A percentile compares a stretch with the other conserved stretches of the same genome.
phyloP scores from a whole-genome alignment of 768 basidiomycete genomes.

The Phylloporus scabripes region DNA sequence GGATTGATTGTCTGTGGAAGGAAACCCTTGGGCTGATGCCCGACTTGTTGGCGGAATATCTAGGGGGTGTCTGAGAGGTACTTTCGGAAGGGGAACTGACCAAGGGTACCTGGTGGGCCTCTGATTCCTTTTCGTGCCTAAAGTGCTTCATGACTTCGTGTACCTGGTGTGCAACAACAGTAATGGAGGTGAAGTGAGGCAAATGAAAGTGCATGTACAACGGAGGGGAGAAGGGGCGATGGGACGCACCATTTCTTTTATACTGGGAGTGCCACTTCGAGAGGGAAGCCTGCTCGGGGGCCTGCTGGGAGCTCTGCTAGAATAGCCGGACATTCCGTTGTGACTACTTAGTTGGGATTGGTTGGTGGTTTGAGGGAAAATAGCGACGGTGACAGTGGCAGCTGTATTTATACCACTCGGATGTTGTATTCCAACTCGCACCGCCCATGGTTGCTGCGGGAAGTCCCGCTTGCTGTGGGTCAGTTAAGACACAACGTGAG shows the following conservation, averaged over 20 bases:
- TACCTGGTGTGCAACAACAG: conserved; percentile 48
- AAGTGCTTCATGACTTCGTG: conserved; percentile 60
- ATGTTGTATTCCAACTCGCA: not conserved
- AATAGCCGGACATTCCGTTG: conserved; percentile 20
- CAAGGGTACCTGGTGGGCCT: conserved; percentile 69
- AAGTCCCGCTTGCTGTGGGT: not conserved
- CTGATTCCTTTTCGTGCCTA: conserved; percentile 77
- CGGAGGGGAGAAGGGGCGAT: not conserved
- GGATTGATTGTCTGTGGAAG: conserved; percentile 69
- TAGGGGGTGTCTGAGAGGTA: conserved; percentile 25
- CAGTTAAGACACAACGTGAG: too few relatives aligned
- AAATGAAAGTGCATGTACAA: conserved; percentile 30
- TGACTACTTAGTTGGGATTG: too few relatives aligned
- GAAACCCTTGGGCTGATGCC: conserved; percentile 61
- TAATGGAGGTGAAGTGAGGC: conserved; percentile 26
- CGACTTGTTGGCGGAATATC: conserved; percentile 72
- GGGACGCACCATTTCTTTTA: conserved; percentile 40
- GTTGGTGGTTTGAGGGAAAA: conserved; percentile 14
- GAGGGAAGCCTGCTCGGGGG: conserved; percentile 30
- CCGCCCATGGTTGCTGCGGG: not conserved
- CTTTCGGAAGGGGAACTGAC: not conserved
- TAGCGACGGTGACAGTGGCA: conserved; percentile 4
- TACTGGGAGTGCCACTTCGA: conserved; percentile 36
- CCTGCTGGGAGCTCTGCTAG: conserved; percentile 25
- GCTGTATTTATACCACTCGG: conserved; percentile 20